Percentiles rank a stretch among this genome's conserved stretches.
These are phyloP conservation scores for Gracilaria domingensis DNA, from an alignment of 23 red algal species.

Conservation along the genomic window DNA sequence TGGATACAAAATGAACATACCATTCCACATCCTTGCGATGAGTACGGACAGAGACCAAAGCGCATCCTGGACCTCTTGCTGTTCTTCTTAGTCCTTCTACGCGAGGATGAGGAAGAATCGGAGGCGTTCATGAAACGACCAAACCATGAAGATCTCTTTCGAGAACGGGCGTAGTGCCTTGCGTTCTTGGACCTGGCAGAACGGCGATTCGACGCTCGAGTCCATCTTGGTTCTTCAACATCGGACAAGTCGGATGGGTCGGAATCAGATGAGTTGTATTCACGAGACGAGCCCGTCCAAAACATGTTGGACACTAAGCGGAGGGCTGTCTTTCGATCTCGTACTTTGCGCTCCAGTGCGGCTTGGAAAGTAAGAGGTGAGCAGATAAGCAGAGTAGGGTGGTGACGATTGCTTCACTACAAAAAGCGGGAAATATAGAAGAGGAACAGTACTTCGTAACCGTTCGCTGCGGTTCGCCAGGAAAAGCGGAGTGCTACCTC, in stretches of 20 bases:
- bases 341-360: neutral
- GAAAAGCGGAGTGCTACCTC: neutral
- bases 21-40: slow-evolving; percentile 37
- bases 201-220: slow-evolving; percentile 1
- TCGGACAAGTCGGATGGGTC: slow-evolving; percentile 15
- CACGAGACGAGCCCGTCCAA: slow-evolving; percentile 19
- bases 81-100: slow-evolving; percentile 8
- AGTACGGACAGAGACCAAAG: slow-evolving; percentile 14
- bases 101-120: slow-evolving; percentile 1
- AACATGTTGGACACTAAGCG: slow-evolving; percentile 17
- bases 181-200: neutral
- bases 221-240: slow-evolving; percentile 28
- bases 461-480: neutral
- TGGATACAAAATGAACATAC: slow-evolving; percentile 5
- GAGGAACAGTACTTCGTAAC: neutral
- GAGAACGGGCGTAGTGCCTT: neutral
- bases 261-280: slow-evolving; percentile 26
- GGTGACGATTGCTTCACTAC: neutral
- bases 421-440: neutral
- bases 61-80: slow-evolving; percentile 32
- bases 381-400: neutral
- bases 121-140: neutral
- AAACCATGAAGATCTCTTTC: slow-evolving; percentile 12
- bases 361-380: neutral
- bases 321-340: neutral